These are phyloP conservation scores for Anthoceros angustus DNA, from an alignment of 225 moss, liverwort and hornwort species.

Conservation along the genomic window DNA sequence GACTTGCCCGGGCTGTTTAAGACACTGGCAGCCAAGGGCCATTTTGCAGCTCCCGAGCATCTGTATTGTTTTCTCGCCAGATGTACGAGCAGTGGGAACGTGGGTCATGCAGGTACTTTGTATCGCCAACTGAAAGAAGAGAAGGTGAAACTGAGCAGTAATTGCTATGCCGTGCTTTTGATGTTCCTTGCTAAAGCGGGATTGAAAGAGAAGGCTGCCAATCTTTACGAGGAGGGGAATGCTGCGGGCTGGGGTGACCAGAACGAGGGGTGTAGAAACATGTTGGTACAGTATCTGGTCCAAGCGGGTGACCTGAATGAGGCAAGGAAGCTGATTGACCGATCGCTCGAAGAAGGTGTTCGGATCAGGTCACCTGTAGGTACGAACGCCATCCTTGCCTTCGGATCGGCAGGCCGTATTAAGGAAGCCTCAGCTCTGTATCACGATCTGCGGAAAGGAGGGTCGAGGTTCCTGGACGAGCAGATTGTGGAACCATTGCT, in stretches of 20 bases:
- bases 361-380: not conserved
- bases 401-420: not conserved
- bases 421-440: not conserved
- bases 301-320: not conserved
- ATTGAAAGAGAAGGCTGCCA: not conserved
- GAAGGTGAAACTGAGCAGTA: not conserved
- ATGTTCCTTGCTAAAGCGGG: not conserved
- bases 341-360: no score
- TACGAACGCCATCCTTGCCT: not conserved
- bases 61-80: not conserved
- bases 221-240: not conserved
- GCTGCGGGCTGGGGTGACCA: not conserved
- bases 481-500: not conserved
- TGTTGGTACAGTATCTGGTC: not conserved
- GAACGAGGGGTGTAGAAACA: not conserved
- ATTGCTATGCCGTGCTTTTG: not conserved
- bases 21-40: not conserved
- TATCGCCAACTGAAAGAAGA: not conserved
- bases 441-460: not conserved
- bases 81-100: not conserved
- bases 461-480: not conserved
- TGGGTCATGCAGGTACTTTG: not conserved
- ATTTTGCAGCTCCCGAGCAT: not conserved
- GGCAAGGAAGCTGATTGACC: not conserved
- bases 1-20: not conserved